Evolutionary conservation across 2,329 filamentous ascomycete genomes (phyloP).

Genomic region (Alternaria tenuissima): DNA sequence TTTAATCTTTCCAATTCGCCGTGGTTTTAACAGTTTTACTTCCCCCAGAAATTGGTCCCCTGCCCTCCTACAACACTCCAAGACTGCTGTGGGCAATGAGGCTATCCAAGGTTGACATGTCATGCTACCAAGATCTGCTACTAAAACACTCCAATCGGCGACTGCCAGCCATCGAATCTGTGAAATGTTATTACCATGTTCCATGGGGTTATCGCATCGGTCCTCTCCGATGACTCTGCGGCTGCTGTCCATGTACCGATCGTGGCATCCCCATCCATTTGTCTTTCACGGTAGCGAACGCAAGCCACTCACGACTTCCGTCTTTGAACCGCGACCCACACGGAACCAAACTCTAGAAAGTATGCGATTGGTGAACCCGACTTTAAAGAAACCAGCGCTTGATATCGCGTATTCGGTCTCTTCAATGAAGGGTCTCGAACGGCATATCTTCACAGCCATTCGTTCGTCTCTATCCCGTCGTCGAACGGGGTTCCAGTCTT

Average conservation of each 20-base stretch:
- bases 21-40: background rate
- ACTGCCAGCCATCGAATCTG: background rate
- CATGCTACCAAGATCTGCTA: background rate
- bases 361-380: no score
- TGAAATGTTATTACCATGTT: rapidly evolving
- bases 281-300: background rate
- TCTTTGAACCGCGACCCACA: background rate
- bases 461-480: background rate
- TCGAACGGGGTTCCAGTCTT: background rate
- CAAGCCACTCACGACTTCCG: background rate
- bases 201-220: no score
- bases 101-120: background rate
- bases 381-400: background rate
- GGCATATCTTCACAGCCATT: background rate
- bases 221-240: background rate
- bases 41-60: background rate
- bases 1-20: background rate
- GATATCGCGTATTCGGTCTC: rapidly evolving
- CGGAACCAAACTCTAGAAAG: background rate
- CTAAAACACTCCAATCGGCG: background rate
- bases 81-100: background rate
- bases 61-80: background rate
- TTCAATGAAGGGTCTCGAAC: background rate
- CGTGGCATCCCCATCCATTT: background rate
- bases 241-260: background rate